Conservation (phyloP, 139 green algal genomes). For the Zygnema circumcarinatum region DNA sequence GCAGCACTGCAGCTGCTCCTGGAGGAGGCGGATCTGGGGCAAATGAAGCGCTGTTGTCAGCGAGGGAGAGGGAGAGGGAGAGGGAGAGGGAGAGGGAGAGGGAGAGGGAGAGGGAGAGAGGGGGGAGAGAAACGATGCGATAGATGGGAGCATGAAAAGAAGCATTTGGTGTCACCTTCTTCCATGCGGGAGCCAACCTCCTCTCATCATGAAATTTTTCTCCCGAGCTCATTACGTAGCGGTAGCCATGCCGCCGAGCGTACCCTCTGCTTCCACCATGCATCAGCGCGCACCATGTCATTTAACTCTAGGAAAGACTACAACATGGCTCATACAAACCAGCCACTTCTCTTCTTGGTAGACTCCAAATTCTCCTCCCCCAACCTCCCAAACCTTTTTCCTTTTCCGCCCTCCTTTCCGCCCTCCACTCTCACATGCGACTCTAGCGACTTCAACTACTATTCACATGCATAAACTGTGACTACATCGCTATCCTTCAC, state of each 20-base stretch:
- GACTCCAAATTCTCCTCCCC: neutral
- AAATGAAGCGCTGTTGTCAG: no score
- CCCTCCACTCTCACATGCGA: no score
- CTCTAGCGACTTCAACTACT: neutral
- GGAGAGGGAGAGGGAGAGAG: neutral
- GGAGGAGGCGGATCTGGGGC: neutral
- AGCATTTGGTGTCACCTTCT: slow-evolving; percentile 18
- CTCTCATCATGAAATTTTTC: neutral
- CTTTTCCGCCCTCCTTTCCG: no score
- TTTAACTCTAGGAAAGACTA: no score
- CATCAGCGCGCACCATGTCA: no score
- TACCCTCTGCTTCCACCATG: neutral
- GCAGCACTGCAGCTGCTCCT: slow-evolving; percentile 22
- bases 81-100: slow-evolving; percentile 10
- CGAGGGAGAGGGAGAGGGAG: neutral
- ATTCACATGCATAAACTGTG: neutral
- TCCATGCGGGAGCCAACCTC: neutral
- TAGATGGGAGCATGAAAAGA: neutral
- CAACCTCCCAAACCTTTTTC: neutral
- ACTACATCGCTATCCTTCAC: no score
- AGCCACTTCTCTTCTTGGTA: no score
- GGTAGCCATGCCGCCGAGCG: neutral
- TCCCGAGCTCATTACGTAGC: neutral
- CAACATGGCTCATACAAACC: no score
- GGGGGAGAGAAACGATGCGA: neutral